These are phyloP conservation scores for Acacia melanoxylon DNA, from an alignment of 306 rosid species.

Conservation along the genomic window DNA sequence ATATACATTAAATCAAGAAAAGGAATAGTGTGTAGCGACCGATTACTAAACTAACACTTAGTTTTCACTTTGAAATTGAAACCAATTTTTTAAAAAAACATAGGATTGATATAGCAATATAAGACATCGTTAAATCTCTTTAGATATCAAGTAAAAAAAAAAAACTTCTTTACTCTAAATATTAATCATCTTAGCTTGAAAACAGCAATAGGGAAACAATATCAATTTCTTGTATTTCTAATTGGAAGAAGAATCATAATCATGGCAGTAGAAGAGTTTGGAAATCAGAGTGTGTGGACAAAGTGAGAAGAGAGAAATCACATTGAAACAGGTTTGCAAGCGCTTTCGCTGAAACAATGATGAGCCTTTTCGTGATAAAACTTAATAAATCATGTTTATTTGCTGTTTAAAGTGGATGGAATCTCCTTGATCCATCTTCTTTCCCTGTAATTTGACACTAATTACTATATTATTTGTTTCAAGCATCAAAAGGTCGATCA, in stretches of 20 bases:
- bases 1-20: too few species aligned
- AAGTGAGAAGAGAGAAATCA: neutral
- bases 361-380: neutral
- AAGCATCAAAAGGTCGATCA: neutral
- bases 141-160: accelerated
- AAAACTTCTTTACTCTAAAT: too few species aligned
- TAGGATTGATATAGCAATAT: accelerated
- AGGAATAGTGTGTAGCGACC: too few species aligned
- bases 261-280: neutral
- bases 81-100: too few species aligned
- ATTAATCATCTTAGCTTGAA: too few species aligned
- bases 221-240: too few species aligned
- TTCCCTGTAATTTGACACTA: neutral
- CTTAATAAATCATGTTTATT: neutral
- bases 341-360: neutral
- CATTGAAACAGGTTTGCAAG: neutral
- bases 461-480: neutral
- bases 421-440: neutral
- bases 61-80: too few species aligned
- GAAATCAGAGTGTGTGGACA: neutral
- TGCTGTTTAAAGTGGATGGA: neutral
- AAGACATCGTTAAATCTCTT: accelerated
- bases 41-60: too few species aligned
- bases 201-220: too few species aligned
- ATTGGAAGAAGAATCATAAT: neutral